Percentiles rank a stretch among this genome's conserved stretches.
Conservation (phyloP, 371 early-diverging fungal genomes). For the Mortierella sp. region DNA sequence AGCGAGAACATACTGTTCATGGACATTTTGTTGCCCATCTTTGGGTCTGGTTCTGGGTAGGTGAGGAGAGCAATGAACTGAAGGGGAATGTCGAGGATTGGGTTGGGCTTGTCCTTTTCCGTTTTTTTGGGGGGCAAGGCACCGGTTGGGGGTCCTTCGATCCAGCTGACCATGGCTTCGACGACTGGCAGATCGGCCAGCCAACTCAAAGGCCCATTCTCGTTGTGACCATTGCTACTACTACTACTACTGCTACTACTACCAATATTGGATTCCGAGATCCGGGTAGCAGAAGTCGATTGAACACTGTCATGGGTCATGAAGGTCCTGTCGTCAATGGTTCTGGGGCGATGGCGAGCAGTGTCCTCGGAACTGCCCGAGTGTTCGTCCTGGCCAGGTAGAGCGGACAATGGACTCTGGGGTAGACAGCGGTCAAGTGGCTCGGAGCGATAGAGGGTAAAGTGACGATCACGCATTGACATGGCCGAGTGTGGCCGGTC, state of each 20-base stretch:
- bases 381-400: slow-evolving; percentile 40
- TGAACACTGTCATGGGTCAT: neutral
- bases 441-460: neutral
- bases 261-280: slow-evolving; percentile 5
- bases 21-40: slow-evolving; percentile 51
- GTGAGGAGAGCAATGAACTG: slow-evolving; percentile 58
- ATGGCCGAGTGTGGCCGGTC: slow-evolving; percentile 18
- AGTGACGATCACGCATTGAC: neutral
- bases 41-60: slow-evolving; percentile 57
- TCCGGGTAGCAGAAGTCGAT: neutral
- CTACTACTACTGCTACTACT: neutral
- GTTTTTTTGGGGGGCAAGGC: slow-evolving; percentile 15
- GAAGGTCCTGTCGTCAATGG: slow-evolving; percentile 11
- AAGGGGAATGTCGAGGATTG: slow-evolving; percentile 53
- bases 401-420: slow-evolving; percentile 1
- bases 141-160: slow-evolving; percentile 36
- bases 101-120: slow-evolving; percentile 50
- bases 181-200: slow-evolving; percentile 37
- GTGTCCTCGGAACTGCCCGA: slow-evolving; percentile 43
- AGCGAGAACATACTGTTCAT: slow-evolving; percentile 52
- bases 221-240: neutral
- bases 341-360: slow-evolving; percentile 16
- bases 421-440: slow-evolving; percentile 1
- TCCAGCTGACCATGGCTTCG: slow-evolving; percentile 44
- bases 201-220: slow-evolving; percentile 27